Evolutionary conservation across 306 rosid species (phyloP).

Genomic region (Boehmeria nivea): DNA sequence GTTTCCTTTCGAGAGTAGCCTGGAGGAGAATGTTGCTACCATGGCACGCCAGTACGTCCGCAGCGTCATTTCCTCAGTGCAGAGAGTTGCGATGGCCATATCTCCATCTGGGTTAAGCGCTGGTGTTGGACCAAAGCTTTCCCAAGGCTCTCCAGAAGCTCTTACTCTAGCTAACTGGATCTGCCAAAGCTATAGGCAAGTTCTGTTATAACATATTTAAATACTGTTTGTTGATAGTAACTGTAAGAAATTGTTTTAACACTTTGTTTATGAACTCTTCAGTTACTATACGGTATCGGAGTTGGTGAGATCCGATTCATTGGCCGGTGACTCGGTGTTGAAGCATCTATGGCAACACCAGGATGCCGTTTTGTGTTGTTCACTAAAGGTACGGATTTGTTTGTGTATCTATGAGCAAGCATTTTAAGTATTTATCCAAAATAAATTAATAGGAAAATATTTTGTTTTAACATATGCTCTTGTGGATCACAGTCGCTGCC

Average conservation of each 20-base stretch:
- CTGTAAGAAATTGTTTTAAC: neutral
- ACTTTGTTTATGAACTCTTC: neutral
- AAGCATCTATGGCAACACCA: constrained; percentile 86
- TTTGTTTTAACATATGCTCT: neutral
- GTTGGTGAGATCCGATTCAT: constrained; percentile 56
- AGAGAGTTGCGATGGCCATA: constrained; percentile 93
- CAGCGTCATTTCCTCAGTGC: constrained; percentile 81
- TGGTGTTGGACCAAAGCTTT: constrained; percentile 53
- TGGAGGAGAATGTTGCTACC: constrained; percentile 71
- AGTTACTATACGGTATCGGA: constrained; percentile 71
- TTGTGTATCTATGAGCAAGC: too few relatives aligned
- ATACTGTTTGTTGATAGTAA: neutral
- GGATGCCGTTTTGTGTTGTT: constrained; percentile 91
- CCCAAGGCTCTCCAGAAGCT: constrained; percentile 88
- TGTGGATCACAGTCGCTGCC: constrained; percentile 55
- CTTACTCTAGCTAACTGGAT: constrained; percentile 84
- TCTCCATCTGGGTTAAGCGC: constrained; percentile 74
- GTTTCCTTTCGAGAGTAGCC: constrained; percentile 74
- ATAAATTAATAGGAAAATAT: neutral
- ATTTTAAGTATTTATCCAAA: neutral
- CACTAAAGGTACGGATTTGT: constrained; percentile 50
- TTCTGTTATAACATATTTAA: too few relatives aligned
- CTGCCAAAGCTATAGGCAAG: constrained; percentile 82
- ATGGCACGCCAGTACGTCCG: constrained; percentile 95
- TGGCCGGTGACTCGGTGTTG: constrained; percentile 53